Evolutionary conservation across 2,329 filamentous ascomycete species (phyloP).

Genomic region (Venturia oleaginea): DNA sequence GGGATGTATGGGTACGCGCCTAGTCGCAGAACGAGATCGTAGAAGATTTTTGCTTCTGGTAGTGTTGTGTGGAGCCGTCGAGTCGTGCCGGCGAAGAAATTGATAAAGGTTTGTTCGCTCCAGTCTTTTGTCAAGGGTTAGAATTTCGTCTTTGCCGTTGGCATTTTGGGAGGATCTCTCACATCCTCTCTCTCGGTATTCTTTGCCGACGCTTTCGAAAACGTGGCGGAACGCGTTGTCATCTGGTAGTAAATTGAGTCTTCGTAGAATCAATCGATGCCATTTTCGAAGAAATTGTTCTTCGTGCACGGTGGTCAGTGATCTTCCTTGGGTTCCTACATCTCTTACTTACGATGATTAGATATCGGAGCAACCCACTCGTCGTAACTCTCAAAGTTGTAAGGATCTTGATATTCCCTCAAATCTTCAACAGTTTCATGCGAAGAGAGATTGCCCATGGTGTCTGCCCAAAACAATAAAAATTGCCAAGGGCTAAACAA

Average conservation of each 20-base stretch:
- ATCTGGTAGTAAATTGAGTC: not conserved
- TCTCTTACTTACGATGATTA: not conserved
- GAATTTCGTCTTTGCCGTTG: too few species aligned
- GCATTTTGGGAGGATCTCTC: not conserved
- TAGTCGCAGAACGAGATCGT: not conserved
- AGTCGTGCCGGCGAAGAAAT: not conserved
- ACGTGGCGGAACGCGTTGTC: not conserved
- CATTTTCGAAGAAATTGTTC: not conserved
- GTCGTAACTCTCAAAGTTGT: constrained; percentile 6
- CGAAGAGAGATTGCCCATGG: constrained; percentile 2
- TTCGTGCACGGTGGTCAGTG: not conserved
- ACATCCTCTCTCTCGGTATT: not conserved
- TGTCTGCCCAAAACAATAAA: not conserved
- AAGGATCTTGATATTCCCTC: not conserved
- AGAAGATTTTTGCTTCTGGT: not conserved
- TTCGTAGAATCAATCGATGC: constrained; percentile 1
- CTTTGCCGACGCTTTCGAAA: not conserved
- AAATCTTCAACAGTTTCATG: not conserved
- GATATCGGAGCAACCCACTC: constrained; percentile 3
- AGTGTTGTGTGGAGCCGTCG: not conserved
- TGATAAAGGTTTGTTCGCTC: constrained; percentile 1
- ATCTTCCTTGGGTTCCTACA: not conserved
- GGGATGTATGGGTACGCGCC: not conserved
- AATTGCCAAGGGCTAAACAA: not conserved
- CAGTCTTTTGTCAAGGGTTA: not conserved